Conservation (phyloP, 192 early-diverging fungal species). For the Coemansia guatemalensis region DNA sequence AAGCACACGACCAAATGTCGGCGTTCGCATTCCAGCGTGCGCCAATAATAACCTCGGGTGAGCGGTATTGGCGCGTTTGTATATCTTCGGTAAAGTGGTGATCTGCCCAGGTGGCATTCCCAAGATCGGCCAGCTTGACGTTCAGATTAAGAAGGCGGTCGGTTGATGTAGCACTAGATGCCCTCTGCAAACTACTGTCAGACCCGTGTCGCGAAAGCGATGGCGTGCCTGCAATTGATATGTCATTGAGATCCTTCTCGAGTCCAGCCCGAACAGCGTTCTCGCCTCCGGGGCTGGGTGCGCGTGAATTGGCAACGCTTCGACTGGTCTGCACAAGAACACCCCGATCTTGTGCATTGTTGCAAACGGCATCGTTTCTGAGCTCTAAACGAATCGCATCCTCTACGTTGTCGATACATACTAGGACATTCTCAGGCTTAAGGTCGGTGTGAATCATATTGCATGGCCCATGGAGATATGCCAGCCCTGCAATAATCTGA, state of each 20-base stretch:
- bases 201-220: slow-evolving; percentile 7
- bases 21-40: slow-evolving; percentile 79
- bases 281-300: slow-evolving; percentile 36
- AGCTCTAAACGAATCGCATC: slow-evolving; percentile 63
- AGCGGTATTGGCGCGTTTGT: slow-evolving; percentile 96
- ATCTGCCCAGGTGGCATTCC: slow-evolving; percentile 95
- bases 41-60: slow-evolving; percentile 93
- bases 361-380: slow-evolving; percentile 16
- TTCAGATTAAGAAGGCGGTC: slow-evolving; percentile 46
- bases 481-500: slow-evolving; percentile 88
- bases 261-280: slow-evolving; percentile 18
- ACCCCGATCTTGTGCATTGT: background rate
- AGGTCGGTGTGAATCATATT: slow-evolving; percentile 97
- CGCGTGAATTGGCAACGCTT: slow-evolving; percentile 52
- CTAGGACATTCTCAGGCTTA: slow-evolving; percentile 96
- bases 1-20: slow-evolving; percentile 94
- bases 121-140: slow-evolving; percentile 96
- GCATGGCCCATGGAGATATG: slow-evolving; percentile 93
- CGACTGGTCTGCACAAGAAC: slow-evolving; percentile 47
- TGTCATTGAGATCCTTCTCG: slow-evolving; percentile 66
- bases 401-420: slow-evolving; percentile 88
- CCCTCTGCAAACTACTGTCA: slow-evolving; percentile 10
- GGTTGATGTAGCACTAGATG: slow-evolving; percentile 13
- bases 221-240: slow-evolving; percentile 58
- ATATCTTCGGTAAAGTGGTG: slow-evolving; percentile 96